Base-by-base conservation (phyloP, 2,329 filamentous ascomycete species). In the Ascochyta clinopodiicola region DNA sequence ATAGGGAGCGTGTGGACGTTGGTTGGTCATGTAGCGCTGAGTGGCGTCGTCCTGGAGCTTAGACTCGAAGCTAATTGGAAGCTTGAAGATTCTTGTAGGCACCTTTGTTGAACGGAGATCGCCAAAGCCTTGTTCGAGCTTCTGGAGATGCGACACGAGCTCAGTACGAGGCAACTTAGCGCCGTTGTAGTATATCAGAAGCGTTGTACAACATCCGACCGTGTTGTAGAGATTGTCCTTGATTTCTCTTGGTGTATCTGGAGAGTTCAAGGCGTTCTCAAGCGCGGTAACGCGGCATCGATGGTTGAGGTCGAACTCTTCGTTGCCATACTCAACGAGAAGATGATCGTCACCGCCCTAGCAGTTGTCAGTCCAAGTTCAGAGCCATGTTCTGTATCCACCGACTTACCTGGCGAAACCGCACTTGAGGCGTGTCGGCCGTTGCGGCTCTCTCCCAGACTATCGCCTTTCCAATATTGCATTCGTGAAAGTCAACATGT, bases 1-100 rank as follows among this genome's bases (percentile, higher is more conserved):
- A 65, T 86, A 89, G 0, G 84, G 81, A 0, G 86, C 86, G 44
- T 85, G 81, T 1, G 82, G 79, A 6, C 86, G 80, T 58, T 87
- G 85, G 0, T 85, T 88, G 22, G 83, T 82, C 66, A 82, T 82
- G 69, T 89, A 89, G 3, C 86, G 79, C 40, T 83, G 75, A 0
- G 86, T 80, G 0, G 86, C 85, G 31, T 83, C 80, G 19, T 78
- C 67, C 57, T 79, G 77, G 15, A 75, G 72, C 52, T 75, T 75
- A 37, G 71, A 76, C 37, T 78, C 73, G 62, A 79, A 80, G 10
- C 74, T 75, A 25, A 80, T 69, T 0, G 78, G 78, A 2, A 80
- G 73, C 36, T 67, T 75, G 70, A 80, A 79, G 21, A 75, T 65
- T 34, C 78, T 75, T 6, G 75, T 77, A 2, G 77, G 75, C 0